Evolutionary conservation across 2,329 filamentous ascomycete species (phyloP).

Genomic region (Ustilaginoidea virens): DNA sequence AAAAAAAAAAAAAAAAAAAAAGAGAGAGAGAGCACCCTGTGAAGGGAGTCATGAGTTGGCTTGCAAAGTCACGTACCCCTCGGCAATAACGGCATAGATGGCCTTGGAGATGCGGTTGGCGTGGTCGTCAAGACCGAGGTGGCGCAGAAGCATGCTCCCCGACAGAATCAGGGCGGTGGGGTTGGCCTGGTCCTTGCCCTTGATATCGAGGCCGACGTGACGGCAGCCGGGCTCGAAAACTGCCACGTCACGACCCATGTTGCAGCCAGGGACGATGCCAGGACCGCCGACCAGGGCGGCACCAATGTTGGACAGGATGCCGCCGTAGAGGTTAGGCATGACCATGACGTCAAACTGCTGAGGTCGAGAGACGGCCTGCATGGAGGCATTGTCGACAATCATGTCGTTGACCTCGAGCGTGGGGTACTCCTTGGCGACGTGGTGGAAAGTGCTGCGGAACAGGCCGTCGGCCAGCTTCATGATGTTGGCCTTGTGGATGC

Average conservation of each 20-base stretch:
- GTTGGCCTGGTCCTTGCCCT: conserved; percentile 99
- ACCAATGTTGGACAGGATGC: conserved; percentile 97
- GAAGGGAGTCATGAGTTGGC: too few species aligned
- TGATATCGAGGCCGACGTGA: conserved; percentile 98
- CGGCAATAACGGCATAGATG: conserved; percentile 62
- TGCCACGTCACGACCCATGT: conserved; percentile 97
- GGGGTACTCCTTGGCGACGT: conserved; percentile 85
- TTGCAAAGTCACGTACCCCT: conserved; percentile 54
- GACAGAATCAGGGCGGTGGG: conserved; percentile 91
- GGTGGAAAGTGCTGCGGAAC: conserved; percentile 95
- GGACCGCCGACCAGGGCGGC: conserved; percentile 93
- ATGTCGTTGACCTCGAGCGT: conserved; percentile 95
- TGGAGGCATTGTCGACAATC: conserved; percentile 99
- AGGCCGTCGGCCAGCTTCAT: conserved; percentile 99
- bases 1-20: conserved; percentile 1
- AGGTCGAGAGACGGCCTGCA: conserved; percentile 92
- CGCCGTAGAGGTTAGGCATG: conserved; percentile 98
- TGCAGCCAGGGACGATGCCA: conserved; percentile 94
- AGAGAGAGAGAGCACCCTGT: background rate
- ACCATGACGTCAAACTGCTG: conserved; percentile 99
- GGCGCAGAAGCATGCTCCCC: conserved; percentile 91
- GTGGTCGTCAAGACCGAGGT: conserved; percentile 94
- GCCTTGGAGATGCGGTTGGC: conserved; percentile 95
- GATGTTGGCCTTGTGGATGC: conserved; percentile 99
- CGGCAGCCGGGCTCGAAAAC: conserved; percentile 98